Evolutionary conservation across 2,329 filamentous ascomycete species (phyloP).

Genomic region (Venturia carpophila): DNA sequence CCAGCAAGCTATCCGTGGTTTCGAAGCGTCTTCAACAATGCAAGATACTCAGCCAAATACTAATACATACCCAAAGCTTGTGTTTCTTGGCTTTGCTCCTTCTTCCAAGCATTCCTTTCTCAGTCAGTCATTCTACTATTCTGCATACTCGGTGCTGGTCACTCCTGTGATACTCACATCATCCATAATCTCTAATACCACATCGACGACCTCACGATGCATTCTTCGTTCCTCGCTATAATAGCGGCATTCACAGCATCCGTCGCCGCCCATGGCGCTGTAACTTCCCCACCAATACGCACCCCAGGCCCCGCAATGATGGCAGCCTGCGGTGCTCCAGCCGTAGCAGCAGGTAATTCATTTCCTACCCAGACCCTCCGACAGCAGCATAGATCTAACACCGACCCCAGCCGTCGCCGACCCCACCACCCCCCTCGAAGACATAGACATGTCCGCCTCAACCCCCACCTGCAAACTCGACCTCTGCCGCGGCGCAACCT

Average conservation of each 20-base stretch:
- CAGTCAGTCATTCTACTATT: neutral
- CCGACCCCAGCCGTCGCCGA: slow-evolving; percentile 8
- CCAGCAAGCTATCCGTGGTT: neutral
- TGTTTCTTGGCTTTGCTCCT: neutral
- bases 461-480: slow-evolving; percentile 14
- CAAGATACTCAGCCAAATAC: neutral
- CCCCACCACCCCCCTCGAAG: slow-evolving; percentile 16
- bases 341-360: slow-evolving; percentile 6
- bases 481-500: slow-evolving; percentile 50
- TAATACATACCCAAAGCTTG: neutral
- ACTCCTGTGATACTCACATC: neutral
- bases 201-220: neutral
- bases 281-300: slow-evolving; percentile 42
- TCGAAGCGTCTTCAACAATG: neutral
- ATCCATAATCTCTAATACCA: neutral
- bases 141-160: neutral
- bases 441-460: slow-evolving; percentile 15
- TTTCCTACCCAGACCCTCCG: neutral
- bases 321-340: slow-evolving; percentile 47
- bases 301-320: slow-evolving; percentile 45
- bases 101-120: neutral
- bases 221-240: slow-evolving; percentile 1
- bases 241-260: slow-evolving; percentile 3
- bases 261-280: slow-evolving; percentile 43
- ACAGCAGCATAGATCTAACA: neutral